Percentiles rank a stretch among this genome's conserved stretches.
phyloP scores from a whole-genome alignment of 306 rosid species.

The Medicago lupulina region DNA sequence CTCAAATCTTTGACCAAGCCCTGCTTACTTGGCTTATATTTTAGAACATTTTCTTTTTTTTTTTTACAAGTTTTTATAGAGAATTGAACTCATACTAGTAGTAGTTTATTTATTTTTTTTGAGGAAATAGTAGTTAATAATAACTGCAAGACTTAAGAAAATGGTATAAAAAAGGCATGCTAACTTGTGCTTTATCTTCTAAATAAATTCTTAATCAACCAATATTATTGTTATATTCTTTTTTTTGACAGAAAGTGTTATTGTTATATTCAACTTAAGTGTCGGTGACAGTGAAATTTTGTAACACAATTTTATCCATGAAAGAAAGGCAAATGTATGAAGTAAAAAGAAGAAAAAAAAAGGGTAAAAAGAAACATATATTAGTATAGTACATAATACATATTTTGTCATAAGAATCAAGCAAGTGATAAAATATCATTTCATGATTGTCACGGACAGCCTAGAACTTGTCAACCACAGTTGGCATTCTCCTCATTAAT shows the following conservation, averaged over 20 bases:
- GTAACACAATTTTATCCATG: not conserved
- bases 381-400: too few relatives aligned
- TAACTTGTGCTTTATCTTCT: too few relatives aligned
- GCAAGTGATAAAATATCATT: not conserved
- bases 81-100: not conserved
- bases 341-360: too few relatives aligned
- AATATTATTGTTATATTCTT: not conserved
- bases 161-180: too few relatives aligned
- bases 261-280: not conserved
- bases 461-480: not conserved
- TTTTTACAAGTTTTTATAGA: not conserved
- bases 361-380: too few relatives aligned
- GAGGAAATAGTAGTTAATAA: too few relatives aligned
- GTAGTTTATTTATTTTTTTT: too few relatives aligned
- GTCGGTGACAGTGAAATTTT: not conserved
- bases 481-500: not conserved
- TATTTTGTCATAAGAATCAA: not conserved
- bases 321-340: not conserved
- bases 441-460: not conserved
- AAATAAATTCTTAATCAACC: too few relatives aligned
- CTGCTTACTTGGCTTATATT: not conserved
- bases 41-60: not conserved
- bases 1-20: constrained; percentile 11
- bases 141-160: not conserved
- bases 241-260: too few relatives aligned